Conservation (phyloP, 2,329 filamentous ascomycete genomes). For the Septoria petroselini region DNA sequence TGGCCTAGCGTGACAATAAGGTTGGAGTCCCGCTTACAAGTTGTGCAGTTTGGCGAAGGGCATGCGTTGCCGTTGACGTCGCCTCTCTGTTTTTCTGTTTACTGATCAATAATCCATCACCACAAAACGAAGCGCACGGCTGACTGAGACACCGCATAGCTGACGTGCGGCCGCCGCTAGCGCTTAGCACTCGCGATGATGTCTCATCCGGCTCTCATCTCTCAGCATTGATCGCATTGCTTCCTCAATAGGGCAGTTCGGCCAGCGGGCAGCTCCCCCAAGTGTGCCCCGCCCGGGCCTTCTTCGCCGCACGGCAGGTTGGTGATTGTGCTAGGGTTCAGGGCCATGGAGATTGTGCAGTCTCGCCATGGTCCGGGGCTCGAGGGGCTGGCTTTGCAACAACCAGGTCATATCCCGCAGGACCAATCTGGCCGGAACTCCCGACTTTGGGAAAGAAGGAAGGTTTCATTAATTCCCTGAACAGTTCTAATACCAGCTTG, state of each 20-base stretch:
- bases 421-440: too few relatives aligned
- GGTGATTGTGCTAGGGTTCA: neutral
- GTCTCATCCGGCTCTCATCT: too few relatives aligned
- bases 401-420: constrained; percentile 10
- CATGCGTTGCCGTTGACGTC: neutral
- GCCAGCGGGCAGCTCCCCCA: neutral
- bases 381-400: neutral
- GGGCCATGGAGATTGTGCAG: neutral
- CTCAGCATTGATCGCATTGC: neutral
- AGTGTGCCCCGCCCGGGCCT: neutral
- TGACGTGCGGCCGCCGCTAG: neutral
- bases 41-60: too few relatives aligned
- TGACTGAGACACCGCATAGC: neutral
- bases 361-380: constrained; percentile 9
- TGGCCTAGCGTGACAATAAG: too few relatives aligned
- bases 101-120: neutral
- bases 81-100: neutral
- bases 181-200: neutral
- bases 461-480: too few relatives aligned
- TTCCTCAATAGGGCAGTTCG: neutral
- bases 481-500: too few relatives aligned
- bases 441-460: too few relatives aligned
- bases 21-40: too few relatives aligned
- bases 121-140: neutral
- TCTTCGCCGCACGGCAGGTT: constrained; percentile 14